Conservation (phyloP, 176 grass and related monocot genomes). For the Elaeis guineensis region DNA sequence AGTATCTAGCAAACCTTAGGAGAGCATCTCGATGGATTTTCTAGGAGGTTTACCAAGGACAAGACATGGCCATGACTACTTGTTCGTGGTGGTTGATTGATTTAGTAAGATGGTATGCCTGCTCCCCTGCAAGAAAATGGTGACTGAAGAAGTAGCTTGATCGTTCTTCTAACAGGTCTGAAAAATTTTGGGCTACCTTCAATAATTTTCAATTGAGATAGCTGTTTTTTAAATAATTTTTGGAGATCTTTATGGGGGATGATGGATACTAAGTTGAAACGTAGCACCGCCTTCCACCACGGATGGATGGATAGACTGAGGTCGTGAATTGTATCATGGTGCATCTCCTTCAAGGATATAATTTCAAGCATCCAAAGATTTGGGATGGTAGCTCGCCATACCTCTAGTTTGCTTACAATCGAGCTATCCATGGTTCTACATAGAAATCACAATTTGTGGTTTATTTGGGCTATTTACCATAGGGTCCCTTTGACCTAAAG, state of each 20-base stretch:
- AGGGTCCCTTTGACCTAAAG: constrained; percentile 10
- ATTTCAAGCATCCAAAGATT: constrained; percentile 6
- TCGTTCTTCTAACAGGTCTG: not conserved
- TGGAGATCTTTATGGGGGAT: not conserved
- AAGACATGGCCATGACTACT: not conserved
- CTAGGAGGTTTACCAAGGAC: not conserved
- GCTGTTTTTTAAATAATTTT: constrained; percentile 5
- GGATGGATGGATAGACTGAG: not conserved
- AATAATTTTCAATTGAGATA: not conserved
- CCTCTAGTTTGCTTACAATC: constrained; percentile 11
- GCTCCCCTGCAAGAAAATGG: no score
- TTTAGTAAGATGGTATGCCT: no score
- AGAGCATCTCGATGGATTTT: no score
- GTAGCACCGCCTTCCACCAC: not conserved
- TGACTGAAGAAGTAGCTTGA: no score
- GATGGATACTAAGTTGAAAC: constrained; percentile 11
- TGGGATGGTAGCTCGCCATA: constrained; percentile 3
- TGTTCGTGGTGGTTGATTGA: no score
- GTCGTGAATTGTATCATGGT: no score
- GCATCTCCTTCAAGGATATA: constrained; percentile 12
- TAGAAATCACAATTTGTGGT: not conserved
- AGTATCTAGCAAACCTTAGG: no score
- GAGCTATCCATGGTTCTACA: not conserved
- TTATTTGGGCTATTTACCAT: constrained; percentile 4
- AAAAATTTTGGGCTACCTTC: not conserved